These are phyloP conservation scores for Allomyces arbusculus DNA, from an alignment of 192 early-diverging fungal species.

Conservation along the genomic window DNA sequence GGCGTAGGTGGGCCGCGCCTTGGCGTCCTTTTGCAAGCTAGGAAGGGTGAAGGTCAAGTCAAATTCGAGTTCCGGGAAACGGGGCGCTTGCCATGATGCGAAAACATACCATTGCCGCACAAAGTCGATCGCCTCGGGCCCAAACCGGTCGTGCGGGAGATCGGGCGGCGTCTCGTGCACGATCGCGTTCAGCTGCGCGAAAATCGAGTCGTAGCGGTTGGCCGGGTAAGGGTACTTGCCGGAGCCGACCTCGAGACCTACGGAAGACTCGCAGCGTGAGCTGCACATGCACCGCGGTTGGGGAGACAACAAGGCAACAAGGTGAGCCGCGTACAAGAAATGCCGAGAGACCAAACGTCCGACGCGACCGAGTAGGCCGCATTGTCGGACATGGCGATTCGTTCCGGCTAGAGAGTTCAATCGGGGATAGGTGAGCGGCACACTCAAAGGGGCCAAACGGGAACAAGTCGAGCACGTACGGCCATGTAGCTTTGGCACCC, in stretches of 20 bases:
- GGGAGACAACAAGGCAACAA: no score
- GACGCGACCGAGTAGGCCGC: constrained; percentile 64
- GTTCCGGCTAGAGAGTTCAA: constrained; percentile 48
- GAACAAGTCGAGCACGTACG: constrained; percentile 15
- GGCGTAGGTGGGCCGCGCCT: constrained; percentile 49
- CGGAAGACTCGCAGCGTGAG: no score
- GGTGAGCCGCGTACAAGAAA: constrained; percentile 26
- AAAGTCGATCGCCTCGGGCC: constrained; percentile 54
- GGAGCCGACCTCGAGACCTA: constrained; percentile 48
- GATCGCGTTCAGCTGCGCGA: constrained; percentile 75
- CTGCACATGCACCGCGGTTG: no score
- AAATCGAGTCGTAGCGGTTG: constrained; percentile 45
- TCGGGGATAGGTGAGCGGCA: background rate
- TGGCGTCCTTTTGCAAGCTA: constrained; percentile 47
- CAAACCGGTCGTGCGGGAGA: constrained; percentile 44
- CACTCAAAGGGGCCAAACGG: background rate
- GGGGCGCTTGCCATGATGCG: background rate
- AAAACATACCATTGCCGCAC: constrained; percentile 40
- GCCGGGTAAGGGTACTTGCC: constrained; percentile 63
- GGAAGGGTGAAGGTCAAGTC: constrained; percentile 1
- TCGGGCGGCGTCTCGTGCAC: constrained; percentile 53
- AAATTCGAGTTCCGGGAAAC: constrained; percentile 3
- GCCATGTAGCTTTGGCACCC: constrained; percentile 94
- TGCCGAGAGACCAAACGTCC: constrained; percentile 84
- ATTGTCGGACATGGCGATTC: constrained; percentile 39